Evolutionary conservation across 2,329 filamentous ascomycete species (phyloP), one percentile per base, ranked within the genome.

Genomic region (Aspergillus hiratsukae): DNA sequence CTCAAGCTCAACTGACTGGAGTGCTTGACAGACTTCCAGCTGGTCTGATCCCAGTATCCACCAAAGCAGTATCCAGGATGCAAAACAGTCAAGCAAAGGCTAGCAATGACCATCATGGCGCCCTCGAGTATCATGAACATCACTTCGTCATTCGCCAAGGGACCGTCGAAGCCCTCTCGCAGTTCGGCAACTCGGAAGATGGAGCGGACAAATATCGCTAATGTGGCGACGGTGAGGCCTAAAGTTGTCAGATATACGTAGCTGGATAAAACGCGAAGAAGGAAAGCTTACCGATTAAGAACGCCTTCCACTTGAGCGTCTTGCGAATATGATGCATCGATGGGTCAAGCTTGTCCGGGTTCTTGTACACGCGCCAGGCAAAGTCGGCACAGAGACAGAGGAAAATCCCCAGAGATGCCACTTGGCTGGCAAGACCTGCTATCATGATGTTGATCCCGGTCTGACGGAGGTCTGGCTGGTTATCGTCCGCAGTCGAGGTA

Each of bases 401-500:
- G 75, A 87, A 88, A 55, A 79, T 67, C 40, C 77, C 61, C 43
- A 86, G 75, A 5, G 83, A 84, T 57, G 79, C 71, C 49, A 87
- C 84, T 65, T 88, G 85, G 66, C 81, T 83, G 23, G 77, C 69
- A 0, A 88, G 78, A 21, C 86, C 86, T 2, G 83, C 83, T n/a
- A 88, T 78, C 79, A 85, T 86, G 71, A 87, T 80, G 66, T 87
- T 74, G 61, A 81, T 78, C 21, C 84, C 86, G 0, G 63, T 61
- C 1, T 71, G 61, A 23, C 37, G 7, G 17, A 49, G 3, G 17
- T 59, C 21, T n/a, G 27, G 37, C 46, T 31, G 23, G 49, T 51
- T 48, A 4, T 28, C 2, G 14, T 52, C 49, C 7, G 61, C 54
- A 5, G 35, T 52, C 17, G 55, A 58, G 10, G 61, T 57, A 43